A percentile compares a stretch with the other conserved stretches of the same genome.
phyloP scores from a whole-genome alignment of 2,329 filamentous ascomycete genomes.

The Magnaporthiopsis poae region DNA sequence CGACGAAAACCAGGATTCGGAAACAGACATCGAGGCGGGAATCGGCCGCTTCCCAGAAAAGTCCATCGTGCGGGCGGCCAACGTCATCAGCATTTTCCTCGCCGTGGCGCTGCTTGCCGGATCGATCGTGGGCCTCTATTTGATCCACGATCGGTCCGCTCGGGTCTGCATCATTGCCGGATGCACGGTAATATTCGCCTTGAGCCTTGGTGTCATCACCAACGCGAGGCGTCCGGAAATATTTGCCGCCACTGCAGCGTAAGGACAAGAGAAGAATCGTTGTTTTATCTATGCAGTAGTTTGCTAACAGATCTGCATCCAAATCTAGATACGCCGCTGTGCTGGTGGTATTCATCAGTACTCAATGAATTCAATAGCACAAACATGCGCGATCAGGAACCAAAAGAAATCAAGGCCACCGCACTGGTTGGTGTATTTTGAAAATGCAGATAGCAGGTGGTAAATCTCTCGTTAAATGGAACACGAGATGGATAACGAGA shows the following conservation, averaged over 20 bases:
- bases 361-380: not conserved
- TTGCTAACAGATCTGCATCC: not conserved
- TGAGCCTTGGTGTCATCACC: not conserved
- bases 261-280: not conserved
- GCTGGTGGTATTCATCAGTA: not conserved
- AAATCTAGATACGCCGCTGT: not conserved
- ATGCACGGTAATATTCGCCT: not conserved
- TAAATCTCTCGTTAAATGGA: not conserved
- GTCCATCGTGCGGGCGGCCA: not conserved
- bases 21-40: not conserved
- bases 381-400: not conserved
- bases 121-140: not conserved
- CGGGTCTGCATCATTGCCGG: not conserved
- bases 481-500: not conserved
- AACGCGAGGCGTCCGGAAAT: slow-evolving; percentile 2
- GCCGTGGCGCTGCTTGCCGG: not conserved
- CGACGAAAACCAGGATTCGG: not conserved
- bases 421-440: not conserved
- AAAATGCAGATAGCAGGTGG: not conserved
- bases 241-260: slow-evolving; percentile 1
- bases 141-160: not conserved
- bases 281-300: not conserved
- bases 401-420: not conserved
- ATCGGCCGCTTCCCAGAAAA: slow-evolving; percentile 1
- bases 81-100: not conserved